phyloP scores from a whole-genome alignment of 345 rosid genomes.

The Murraya paniculata region DNA sequence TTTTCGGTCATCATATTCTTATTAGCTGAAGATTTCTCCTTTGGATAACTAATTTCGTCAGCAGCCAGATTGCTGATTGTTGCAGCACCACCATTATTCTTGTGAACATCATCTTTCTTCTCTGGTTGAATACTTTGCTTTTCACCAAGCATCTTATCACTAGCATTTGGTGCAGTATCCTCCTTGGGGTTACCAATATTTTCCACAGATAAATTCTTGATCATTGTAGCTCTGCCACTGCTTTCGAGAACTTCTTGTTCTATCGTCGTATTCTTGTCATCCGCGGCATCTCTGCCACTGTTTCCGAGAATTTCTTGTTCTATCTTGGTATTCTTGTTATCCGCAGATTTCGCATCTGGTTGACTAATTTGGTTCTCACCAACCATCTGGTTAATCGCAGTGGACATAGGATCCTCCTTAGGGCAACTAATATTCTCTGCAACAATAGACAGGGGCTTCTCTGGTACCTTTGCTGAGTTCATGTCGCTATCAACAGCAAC shows the following conservation, averaged over 20 bases:
- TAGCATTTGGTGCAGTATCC: conserved; percentile 19
- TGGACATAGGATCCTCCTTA: conserved; percentile 21
- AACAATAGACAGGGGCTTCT: conserved; percentile 25
- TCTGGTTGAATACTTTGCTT: conserved; percentile 7
- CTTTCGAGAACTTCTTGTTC: conserved; percentile 11
- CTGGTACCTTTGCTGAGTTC: conserved; percentile 10
- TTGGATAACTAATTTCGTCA: conserved; percentile 9
- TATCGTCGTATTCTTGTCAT: background rate
- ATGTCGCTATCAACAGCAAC: background rate
- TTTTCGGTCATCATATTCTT: conserved; percentile 3
- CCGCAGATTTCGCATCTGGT: conserved; percentile 21
- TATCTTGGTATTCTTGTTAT: background rate
- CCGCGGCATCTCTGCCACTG: conserved; percentile 7
- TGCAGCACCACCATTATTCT: conserved; percentile 20
- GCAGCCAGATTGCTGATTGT: conserved; percentile 15
- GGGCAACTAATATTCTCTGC: conserved; percentile 36
- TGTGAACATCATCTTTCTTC: conserved; percentile 19
- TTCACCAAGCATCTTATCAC: conserved; percentile 19
- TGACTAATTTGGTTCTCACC: conserved; percentile 17
- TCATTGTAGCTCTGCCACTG: conserved; percentile 9
- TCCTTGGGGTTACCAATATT: conserved; percentile 28
- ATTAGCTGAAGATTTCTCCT: conserved; percentile 22
- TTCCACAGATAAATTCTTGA: conserved; percentile 20
- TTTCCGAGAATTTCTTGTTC: conserved; percentile 10
- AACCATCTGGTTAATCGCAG: conserved; percentile 14